These are phyloP conservation scores for Kalmusia sp. DNA, from an alignment of 2,329 filamentous ascomycete genomes.

Conservation along the genomic window DNA sequence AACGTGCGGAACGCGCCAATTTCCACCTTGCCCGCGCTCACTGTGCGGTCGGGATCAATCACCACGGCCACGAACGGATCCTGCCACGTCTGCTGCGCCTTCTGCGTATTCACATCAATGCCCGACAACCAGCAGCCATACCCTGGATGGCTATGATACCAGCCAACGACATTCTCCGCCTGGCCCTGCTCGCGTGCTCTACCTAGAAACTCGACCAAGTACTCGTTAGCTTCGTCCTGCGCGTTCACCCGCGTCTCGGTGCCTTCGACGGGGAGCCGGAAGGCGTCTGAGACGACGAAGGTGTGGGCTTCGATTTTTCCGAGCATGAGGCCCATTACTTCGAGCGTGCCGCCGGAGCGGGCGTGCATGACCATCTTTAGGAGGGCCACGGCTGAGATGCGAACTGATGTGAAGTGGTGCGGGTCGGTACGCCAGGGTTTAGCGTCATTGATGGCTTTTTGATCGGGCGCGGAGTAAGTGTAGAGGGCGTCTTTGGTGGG, in stretches of 20 bases:
- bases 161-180: constrained; percentile 91
- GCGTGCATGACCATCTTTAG: constrained; percentile 99
- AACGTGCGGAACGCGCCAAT: constrained; percentile 97
- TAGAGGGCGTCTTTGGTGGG: constrained; percentile 90
- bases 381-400: constrained; percentile 90
- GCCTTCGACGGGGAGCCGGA: constrained; percentile 92
- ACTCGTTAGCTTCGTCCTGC: constrained; percentile 94
- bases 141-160: constrained; percentile 97
- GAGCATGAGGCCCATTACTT: constrained; percentile 98
- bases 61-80: constrained; percentile 96
- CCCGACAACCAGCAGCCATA: constrained; percentile 98
- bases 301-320: constrained; percentile 87
- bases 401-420: constrained; percentile 90
- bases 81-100: constrained; percentile 81
- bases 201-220: constrained; percentile 87
- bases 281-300: constrained; percentile 92
- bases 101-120: constrained; percentile 91
- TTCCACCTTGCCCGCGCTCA: constrained; percentile 93
- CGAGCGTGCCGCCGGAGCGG: constrained; percentile 87
- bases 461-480: constrained; percentile 73
- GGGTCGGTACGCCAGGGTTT: constrained; percentile 81
- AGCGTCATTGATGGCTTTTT: constrained; percentile 69
- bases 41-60: constrained; percentile 89
- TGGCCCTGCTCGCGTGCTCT: constrained; percentile 76
- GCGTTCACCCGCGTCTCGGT: constrained; percentile 99